Evolutionary conservation across 2,329 filamentous ascomycete genomes (phyloP).

Genomic region (Shiraia sp.): DNA sequence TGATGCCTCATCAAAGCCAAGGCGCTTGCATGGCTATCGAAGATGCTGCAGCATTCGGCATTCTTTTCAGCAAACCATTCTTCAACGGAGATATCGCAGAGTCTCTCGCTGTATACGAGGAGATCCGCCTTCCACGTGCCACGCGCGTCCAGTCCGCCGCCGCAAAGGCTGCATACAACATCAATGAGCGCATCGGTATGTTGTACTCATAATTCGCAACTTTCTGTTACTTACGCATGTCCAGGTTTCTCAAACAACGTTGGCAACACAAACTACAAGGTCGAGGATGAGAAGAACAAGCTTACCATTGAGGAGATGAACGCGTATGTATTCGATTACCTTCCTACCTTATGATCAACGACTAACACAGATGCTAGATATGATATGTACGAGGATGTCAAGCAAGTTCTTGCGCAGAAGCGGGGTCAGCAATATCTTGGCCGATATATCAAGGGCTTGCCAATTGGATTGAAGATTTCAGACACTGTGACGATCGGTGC

Average conservation of each 20-base stretch:
- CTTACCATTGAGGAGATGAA: constrained; percentile 74
- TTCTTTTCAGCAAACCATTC: constrained; percentile 58
- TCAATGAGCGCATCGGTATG: constrained; percentile 50
- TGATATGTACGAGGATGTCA: constrained; percentile 27
- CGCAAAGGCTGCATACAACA: constrained; percentile 44
- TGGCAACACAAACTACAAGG: constrained; percentile 60
- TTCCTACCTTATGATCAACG: too few species aligned
- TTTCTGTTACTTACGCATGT: not conserved
- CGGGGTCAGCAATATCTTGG: constrained; percentile 7
- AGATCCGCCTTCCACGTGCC: constrained; percentile 42
- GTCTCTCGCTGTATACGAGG: constrained; percentile 41
- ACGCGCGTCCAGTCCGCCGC: constrained; percentile 45
- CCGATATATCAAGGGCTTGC: constrained; percentile 9
- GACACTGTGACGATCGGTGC: constrained; percentile 7
- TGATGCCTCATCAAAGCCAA: constrained; percentile 72
- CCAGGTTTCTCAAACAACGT: constrained; percentile 64
- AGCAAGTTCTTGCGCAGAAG: constrained; percentile 17
- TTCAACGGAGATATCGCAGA: constrained; percentile 44
- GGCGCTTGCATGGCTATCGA: constrained; percentile 72
- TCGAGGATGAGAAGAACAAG: constrained; percentile 63
- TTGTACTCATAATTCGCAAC: not conserved
- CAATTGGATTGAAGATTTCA: constrained; percentile 12
- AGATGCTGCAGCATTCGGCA: constrained; percentile 65
- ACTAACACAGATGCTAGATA: constrained; percentile 2
- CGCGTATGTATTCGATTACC: constrained; percentile 29